Evolutionary conservation across 2,329 filamentous ascomycete genomes (phyloP).

Genomic region (Saccharata proteae): DNA sequence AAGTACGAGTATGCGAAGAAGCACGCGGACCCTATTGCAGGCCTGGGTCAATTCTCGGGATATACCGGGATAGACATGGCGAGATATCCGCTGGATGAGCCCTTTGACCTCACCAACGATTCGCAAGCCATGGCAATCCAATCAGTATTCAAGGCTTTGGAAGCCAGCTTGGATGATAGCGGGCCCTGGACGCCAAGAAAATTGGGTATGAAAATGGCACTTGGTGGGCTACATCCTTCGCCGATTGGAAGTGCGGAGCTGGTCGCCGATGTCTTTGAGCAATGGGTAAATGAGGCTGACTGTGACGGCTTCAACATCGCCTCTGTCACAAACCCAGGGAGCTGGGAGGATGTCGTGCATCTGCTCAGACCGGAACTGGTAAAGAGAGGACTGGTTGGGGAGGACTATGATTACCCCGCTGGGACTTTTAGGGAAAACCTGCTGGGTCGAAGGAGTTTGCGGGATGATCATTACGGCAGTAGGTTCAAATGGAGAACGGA

Average conservation of each 20-base stretch:
- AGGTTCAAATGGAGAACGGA: too few relatives aligned
- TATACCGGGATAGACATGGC: conserved; percentile 5
- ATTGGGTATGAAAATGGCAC: conserved; percentile 6
- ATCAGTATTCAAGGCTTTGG: conserved; percentile 5
- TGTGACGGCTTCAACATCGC: conserved; percentile 7
- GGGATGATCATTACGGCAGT: conserved; percentile 5
- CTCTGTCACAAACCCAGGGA: conserved; percentile 3
- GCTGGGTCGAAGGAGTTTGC: neutral
- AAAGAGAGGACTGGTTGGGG: too few relatives aligned
- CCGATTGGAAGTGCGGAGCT: conserved; percentile 2
- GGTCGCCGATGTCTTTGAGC: conserved; percentile 7
- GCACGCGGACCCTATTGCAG: too few relatives aligned
- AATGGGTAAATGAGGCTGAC: conserved; percentile 7
- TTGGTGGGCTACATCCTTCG: conserved; percentile 9
- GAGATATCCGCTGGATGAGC: conserved; percentile 4
- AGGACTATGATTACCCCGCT: conserved; percentile 5
- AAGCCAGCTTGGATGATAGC: neutral
- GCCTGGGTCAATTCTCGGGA: conserved; percentile 4
- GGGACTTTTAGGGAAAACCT: conserved; percentile 6
- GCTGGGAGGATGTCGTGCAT: conserved; percentile 5
- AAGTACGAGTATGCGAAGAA: too few relatives aligned
- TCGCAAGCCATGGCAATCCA: conserved; percentile 1
- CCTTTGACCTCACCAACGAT: neutral
- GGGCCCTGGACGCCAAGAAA: conserved; percentile 5
- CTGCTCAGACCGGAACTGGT: too few relatives aligned